Evolutionary conservation across 2,329 filamentous ascomycete species (phyloP), one percentile per base, ranked within the genome.

Genomic region (Colletotrichum tamarilloi): DNA sequence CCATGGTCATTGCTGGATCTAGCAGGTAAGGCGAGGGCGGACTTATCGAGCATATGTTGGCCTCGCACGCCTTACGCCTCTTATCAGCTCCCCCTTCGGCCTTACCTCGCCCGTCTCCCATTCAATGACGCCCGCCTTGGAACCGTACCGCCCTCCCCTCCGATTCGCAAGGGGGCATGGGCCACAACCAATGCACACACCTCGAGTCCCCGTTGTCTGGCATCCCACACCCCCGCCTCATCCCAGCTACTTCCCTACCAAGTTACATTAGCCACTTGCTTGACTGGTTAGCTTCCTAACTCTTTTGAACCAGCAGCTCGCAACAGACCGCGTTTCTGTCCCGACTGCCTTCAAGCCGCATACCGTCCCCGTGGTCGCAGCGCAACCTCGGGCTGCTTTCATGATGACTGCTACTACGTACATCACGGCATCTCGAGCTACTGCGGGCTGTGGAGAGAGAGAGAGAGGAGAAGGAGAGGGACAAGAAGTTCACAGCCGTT

Each of bases 221-320:
- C 52, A 58, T 71, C 56, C 46, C 57, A 62, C 64, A 42, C 68
- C 66, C 66, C 67, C 32, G 49, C 28, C 60, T 63, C 55, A 69
- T 70, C 70, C 70, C 55, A 70, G 67, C 56, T 67, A 53, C 59
- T 55, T 19, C 67, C 53, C 32, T 66, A 38, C 67, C 52, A 38
- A 12, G 60, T 69, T 69, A 69, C 66, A 69, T 59, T 59, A 26
- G 66, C 64, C 64, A 72, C 64, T 68, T 72, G 64, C 68, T 68
- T 71, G 63, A 64, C 63, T 24, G 49, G n/a, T 22, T 62, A 26
- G 49, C 66, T 11, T 35, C 42, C 59, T 28, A 35, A 26, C 42
- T n/a, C 42, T 49, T 49, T 19, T 49, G 7, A 49, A 49, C 42
- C 26, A 56, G 26, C 49, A 56, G 26, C 49, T 35, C 57, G 24